Evolutionary conservation across 2,329 filamentous ascomycete genomes (phyloP).

Genomic region (Penicillium psychrosexuale): DNA sequence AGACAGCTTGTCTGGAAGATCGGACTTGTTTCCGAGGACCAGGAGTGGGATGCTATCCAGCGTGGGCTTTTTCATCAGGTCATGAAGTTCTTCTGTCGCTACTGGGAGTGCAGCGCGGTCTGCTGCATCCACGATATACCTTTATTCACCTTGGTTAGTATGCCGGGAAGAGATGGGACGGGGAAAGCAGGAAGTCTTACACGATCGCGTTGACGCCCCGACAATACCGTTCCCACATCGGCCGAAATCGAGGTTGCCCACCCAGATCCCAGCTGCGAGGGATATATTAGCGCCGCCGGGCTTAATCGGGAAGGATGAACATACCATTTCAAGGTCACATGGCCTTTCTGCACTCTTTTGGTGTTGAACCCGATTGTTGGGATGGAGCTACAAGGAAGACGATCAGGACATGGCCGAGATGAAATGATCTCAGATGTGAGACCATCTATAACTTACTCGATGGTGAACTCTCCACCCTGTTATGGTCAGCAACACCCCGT

Average conservation of each 20-base stretch:
- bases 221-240: constrained; percentile 99
- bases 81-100: constrained; percentile 88
- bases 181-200: constrained; percentile 44
- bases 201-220: constrained; percentile 96
- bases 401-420: neutral
- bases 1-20: constrained; percentile 82
- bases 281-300: constrained; percentile 14
- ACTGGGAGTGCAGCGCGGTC: constrained; percentile 76
- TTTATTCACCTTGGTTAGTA: constrained; percentile 27
- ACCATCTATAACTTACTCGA: constrained; percentile 70
- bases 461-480: constrained; percentile 95
- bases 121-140: constrained; percentile 95
- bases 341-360: constrained; percentile 95
- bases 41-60: constrained; percentile 87
- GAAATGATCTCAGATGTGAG: neutral
- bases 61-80: constrained; percentile 77
- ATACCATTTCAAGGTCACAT: constrained; percentile 94
- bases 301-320: constrained; percentile 19
- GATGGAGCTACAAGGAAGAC: constrained; percentile 68
- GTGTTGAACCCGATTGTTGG: constrained; percentile 99
- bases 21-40: constrained; percentile 95
- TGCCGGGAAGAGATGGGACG: neutral
- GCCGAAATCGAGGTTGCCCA: constrained; percentile 91
- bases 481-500: constrained; percentile 1
- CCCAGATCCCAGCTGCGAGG: constrained; percentile 81